Evolutionary conservation across 2,329 filamentous ascomycete genomes (phyloP).

Genomic region (Exophiala spinifera): DNA sequence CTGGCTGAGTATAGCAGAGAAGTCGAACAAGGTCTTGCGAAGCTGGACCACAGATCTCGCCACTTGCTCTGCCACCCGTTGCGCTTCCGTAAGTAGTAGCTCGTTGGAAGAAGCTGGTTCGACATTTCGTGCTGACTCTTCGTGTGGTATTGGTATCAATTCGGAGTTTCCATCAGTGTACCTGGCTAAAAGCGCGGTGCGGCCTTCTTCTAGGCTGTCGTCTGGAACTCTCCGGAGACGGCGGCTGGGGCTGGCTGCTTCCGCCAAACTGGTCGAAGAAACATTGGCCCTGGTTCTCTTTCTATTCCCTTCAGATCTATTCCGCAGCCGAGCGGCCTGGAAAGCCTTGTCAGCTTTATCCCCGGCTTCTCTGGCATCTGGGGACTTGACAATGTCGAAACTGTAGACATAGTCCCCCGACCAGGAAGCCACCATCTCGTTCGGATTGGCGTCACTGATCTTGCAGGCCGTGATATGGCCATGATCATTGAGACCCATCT

Average conservation of each 20-base stretch:
- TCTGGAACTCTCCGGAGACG: constrained; percentile 49
- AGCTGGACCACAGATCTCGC: constrained; percentile 55
- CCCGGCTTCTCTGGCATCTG: constrained; percentile 50
- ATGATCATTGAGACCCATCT: constrained; percentile 53
- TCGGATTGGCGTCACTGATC: constrained; percentile 66
- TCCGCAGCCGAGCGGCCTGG: constrained; percentile 35
- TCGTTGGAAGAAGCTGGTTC: constrained; percentile 39
- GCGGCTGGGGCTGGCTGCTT: constrained; percentile 45
- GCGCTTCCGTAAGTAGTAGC: constrained; percentile 50
- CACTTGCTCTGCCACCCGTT: constrained; percentile 54
- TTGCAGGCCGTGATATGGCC: constrained; percentile 69
- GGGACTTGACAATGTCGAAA: constrained; percentile 61
- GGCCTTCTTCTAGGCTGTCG: constrained; percentile 37
- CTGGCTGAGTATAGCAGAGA: constrained; percentile 35
- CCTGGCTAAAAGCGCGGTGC: constrained; percentile 54
- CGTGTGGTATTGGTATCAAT: constrained; percentile 50
- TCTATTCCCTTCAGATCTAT: constrained; percentile 51
- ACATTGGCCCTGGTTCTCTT: constrained; percentile 51
- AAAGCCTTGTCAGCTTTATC: constrained; percentile 30
- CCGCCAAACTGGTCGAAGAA: constrained; percentile 41
- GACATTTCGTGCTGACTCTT: background rate
- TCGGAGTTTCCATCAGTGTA: constrained; percentile 61
- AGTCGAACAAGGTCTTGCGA: constrained; percentile 54
- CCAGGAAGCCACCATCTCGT: constrained; percentile 67
- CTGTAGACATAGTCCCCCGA: constrained; percentile 65